phyloP scores from a whole-genome alignment of 148 eudicot species.

The Selenicereus undatus region DNA sequence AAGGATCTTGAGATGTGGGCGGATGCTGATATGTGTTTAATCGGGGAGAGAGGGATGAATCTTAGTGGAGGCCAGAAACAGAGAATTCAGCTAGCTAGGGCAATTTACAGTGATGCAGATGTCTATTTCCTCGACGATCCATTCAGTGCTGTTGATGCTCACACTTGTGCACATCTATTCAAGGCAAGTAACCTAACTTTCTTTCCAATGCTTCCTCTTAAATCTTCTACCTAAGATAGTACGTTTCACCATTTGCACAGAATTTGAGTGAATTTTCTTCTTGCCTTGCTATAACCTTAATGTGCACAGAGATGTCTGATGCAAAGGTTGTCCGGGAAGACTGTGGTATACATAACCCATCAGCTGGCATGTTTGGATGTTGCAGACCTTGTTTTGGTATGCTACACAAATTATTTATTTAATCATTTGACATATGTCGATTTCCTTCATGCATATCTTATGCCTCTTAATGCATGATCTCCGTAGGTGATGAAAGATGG shows the following conservation, averaged over 20 bases:
- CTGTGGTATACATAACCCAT: conserved; percentile 81
- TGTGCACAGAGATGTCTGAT: conserved; percentile 61
- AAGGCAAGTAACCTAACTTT: conserved; percentile 40
- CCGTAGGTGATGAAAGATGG: conserved; percentile 87
- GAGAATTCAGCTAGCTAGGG: conserved; percentile 84
- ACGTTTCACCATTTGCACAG: not conserved
- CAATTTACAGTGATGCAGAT: conserved; percentile 70
- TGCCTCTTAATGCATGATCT: not conserved
- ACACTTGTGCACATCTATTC: conserved; percentile 85
- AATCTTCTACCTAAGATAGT: not conserved
- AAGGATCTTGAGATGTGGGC: conserved; percentile 74
- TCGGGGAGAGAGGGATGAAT: conserved; percentile 89
- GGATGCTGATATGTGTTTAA: conserved; percentile 65
- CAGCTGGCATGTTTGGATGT: conserved; percentile 81
- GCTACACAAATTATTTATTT: not conserved
- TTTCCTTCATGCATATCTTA: not conserved
- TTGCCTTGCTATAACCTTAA: not conserved
- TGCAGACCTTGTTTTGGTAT: conserved; percentile 87
- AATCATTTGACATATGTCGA: not conserved
- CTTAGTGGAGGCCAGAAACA: conserved; percentile 96
- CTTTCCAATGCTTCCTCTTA: not conserved
- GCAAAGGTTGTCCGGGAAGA: conserved; percentile 57
- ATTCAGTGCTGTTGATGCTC: conserved; percentile 97
- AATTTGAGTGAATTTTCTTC: not conserved
- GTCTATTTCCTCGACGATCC: conserved; percentile 92